Base-by-base conservation (phyloP, 2,329 filamentous ascomycete species). In the Diplocarpon rosae region DNA sequence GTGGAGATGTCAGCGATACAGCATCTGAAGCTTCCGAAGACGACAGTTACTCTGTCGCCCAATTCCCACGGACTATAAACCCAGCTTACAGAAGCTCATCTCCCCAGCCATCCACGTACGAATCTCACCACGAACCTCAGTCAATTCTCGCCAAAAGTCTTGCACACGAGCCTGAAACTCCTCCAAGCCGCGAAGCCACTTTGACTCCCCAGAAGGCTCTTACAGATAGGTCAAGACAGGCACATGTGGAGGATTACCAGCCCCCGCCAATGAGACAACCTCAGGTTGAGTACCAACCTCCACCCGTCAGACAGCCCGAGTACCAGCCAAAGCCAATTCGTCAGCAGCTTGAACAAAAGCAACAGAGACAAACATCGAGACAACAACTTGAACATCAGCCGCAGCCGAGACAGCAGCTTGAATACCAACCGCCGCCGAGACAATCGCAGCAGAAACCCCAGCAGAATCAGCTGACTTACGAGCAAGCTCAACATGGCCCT, bases 11-110 rank as follows among this genome's bases (percentile, higher is more conserved):
- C 37, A 73, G 80, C 43, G 92, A 98, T 56, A 80, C 77, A 31
- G 78, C 80, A 54, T 95, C 90, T 1, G 86, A 92, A 51, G 71
- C 75, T 10, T 90, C 85, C 0, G 88, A 94, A 16, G 89, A 95
- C 52, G 87, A 89, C 4, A 80, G 75, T 55, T 98, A 95, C 61
- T 94, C 88, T 0, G 87, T 98, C 11, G 93, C 93, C 3, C 90
- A 98, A 60, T 98, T 96, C 58, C 87, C 89, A 48, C 76, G 92
- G 48, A 89, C 84, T 43, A 95, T 95, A 66, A 98, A 98, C 59
- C 90, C 93, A 14, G 85, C 88, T 0, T 96, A 93, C 69, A 78
- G 93, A 50, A 88, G 83, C n/a, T 94, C 92, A 0, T 98, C 92
- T 7, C 92, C 93, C 1, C 89, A 95, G 59, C 90, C 90, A 10